A percentile compares a stretch with the other conserved stretches of the same genome.
These are phyloP conservation scores for Trebouxia gelatinosa DNA, from an alignment of 163 green algal genomes.

Conservation along the genomic window DNA sequence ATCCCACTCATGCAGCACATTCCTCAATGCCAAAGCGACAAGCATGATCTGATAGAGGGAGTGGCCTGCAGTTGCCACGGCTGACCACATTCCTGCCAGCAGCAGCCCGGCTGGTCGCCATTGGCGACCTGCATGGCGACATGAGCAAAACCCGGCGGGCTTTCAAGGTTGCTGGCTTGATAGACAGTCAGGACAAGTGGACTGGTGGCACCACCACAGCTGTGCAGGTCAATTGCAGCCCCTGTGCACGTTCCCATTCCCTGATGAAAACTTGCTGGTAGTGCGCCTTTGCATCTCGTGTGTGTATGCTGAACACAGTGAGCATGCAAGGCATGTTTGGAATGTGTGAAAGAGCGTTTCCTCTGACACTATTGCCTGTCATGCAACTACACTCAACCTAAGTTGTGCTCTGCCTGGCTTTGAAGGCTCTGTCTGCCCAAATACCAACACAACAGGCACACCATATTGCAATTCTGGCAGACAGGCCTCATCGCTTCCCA, in stretches of 20 bases:
- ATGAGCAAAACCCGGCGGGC: slow-evolving; percentile 69
- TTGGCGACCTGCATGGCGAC: slow-evolving; percentile 92
- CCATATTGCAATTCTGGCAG: too few relatives aligned
- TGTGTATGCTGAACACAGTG: not conserved
- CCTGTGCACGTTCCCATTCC: not conserved
- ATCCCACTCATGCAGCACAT: too few relatives aligned
- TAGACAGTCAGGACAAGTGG: slow-evolving; percentile 73
- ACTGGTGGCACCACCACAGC: slow-evolving; percentile 62
- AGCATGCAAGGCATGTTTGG: not conserved
- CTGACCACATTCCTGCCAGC: slow-evolving; percentile 34
- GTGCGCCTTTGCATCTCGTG: not conserved
- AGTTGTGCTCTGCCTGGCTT: not conserved
- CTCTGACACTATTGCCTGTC: not conserved
- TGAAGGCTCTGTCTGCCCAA: too few relatives aligned
- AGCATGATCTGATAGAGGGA: too few relatives aligned
- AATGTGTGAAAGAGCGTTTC: not conserved
- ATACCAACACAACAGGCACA: too few relatives aligned
- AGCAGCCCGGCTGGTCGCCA: slow-evolving; percentile 61
- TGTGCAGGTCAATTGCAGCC: slow-evolving; percentile 50
- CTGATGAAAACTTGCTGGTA: too few relatives aligned
- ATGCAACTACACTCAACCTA: not conserved
- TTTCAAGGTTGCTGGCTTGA: slow-evolving; percentile 69
- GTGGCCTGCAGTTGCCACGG: too few relatives aligned
- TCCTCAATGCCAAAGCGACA: too few relatives aligned
- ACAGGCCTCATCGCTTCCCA: too few relatives aligned